Evolutionary conservation across 2,329 filamentous ascomycete species (phyloP).

Genomic region (Zopfia rhizophila): DNA sequence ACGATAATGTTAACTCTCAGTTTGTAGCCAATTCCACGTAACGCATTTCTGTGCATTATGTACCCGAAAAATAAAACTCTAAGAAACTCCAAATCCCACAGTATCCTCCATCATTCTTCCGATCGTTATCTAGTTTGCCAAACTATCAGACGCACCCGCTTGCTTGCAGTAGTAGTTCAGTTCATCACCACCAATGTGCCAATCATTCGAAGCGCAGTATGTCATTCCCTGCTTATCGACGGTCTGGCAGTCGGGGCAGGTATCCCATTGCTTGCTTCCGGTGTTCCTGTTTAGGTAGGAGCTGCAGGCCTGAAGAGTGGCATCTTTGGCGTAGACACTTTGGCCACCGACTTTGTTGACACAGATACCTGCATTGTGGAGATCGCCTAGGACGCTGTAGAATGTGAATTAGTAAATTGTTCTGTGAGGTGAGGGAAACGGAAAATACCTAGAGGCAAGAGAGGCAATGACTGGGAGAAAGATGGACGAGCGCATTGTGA

Average conservation of each 20-base stretch:
- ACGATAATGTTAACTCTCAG: too few species aligned
- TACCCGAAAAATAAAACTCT: too few species aligned
- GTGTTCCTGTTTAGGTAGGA: constrained; percentile 38
- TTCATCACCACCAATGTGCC: constrained; percentile 44
- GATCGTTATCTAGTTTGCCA: too few species aligned
- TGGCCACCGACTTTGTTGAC: constrained; percentile 27
- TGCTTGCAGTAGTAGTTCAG: constrained; percentile 38
- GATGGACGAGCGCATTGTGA: constrained; percentile 33
- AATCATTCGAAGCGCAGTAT: constrained; percentile 32
- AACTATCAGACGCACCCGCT: too few species aligned
- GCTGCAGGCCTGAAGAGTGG: constrained; percentile 32
- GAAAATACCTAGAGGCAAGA: too few species aligned
- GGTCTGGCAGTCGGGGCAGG: constrained; percentile 40
- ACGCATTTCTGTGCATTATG: too few species aligned
- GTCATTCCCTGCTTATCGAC: constrained; percentile 34
- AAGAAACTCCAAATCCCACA: too few species aligned
- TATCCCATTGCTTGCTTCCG: constrained; percentile 37
- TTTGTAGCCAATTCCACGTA: too few species aligned
- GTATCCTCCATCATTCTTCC: too few species aligned
- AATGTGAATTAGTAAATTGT: too few species aligned
- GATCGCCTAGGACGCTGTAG: constrained; percentile 28
- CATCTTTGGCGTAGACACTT: constrained; percentile 34
- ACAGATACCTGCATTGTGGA: constrained; percentile 36
- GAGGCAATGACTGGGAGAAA: constrained; percentile 20
- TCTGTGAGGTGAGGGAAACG: too few species aligned